Evolutionary conservation across 371 early-diverging fungal genomes (phyloP), one percentile per base, ranked within the genome.

Genomic region (Fennellomyces sp.): DNA sequence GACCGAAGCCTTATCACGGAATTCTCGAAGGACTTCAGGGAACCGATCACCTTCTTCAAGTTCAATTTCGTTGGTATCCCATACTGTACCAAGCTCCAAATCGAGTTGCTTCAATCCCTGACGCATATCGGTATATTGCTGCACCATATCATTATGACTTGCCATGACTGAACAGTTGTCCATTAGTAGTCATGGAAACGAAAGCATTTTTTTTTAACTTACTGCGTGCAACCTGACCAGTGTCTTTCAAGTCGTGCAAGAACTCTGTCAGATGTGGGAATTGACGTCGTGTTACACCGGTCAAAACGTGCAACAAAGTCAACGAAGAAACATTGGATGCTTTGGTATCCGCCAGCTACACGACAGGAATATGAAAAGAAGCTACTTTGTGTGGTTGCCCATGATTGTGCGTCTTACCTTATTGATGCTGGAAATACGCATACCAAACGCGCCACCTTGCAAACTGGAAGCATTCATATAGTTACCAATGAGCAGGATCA

Each of bases 381-480:
- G 61, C 33, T 21, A 45, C n/a, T n/a, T n/a, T n/a, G n/a, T n/a
- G n/a, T n/a, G n/a, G n/a, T n/a, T n/a, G n/a, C n/a, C n/a, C n/a
- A n/a, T n/a, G n/a, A n/a, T n/a, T n/a, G n/a, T n/a, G n/a, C 5
- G 3, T 7, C 10, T 29, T 72, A 79, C 80, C 74, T 85, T 86
- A 49, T 70, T 73, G 21, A 87, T 68, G 62, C 81, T 82, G 5
- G 73, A 64, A 6, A 87, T 74, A 11, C 68, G 62, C 66, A 86
- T 80, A 29, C 87, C 87, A 65, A 75, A 86, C 0, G 87, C 87
- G 35, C 82, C 83, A n/a, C 87, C 87, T 56, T 81, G 80, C 13
- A 75, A 54, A 52, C 76, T 76, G 2, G 78, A 69, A 1, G 77
- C 80, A 61, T 87, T 87, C 87, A 87, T 85, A 54, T 70, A 87